These are phyloP conservation scores for Geranomyces variabilis DNA, from an alignment of 192 early-diverging fungal species.

Conservation along the genomic window DNA sequence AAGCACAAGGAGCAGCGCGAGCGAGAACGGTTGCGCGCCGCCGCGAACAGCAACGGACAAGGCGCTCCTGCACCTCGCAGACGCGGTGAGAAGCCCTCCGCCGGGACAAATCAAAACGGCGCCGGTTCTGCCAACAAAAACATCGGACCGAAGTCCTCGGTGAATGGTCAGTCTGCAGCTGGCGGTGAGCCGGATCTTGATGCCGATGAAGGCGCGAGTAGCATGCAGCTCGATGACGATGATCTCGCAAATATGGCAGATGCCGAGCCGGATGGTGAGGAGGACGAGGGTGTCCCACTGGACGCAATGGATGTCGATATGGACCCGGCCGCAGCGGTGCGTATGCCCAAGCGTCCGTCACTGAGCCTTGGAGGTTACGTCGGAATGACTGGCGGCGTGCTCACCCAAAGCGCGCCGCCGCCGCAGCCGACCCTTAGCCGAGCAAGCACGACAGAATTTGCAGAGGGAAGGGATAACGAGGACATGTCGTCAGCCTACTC, in stretches of 20 bases:
- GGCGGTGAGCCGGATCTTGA: background rate
- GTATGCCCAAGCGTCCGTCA: slow-evolving; percentile 1
- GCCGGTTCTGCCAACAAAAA: background rate
- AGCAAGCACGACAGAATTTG: too few species aligned
- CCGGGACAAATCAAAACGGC: background rate
- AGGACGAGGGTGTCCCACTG: background rate
- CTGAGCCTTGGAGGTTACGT: slow-evolving; percentile 11
- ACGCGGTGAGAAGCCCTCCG: background rate
- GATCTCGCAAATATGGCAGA: slow-evolving; percentile 31
- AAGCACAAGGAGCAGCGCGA: slow-evolving; percentile 25
- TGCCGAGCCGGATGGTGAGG: slow-evolving; percentile 22
- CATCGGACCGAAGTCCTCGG: background rate
- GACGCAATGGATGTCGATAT: slow-evolving; percentile 30
- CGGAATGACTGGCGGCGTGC: background rate
- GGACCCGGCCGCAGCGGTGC: slow-evolving; percentile 1
- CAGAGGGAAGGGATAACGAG: slow-evolving; percentile 4
- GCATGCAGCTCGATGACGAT: slow-evolving; percentile 11
- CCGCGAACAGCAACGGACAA: background rate
- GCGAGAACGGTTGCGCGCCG: slow-evolving; percentile 7
- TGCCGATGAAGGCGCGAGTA: background rate
- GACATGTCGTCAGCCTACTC: slow-evolving; percentile 8
- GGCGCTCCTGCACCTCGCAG: background rate
- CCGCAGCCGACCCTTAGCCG: background rate
- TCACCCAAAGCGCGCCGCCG: background rate
- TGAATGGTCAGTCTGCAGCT: background rate